Evolutionary conservation across 768 basidiomycete genomes (phyloP), one percentile per base, ranked within the genome.

Genomic region (Mycena amicta): DNA sequence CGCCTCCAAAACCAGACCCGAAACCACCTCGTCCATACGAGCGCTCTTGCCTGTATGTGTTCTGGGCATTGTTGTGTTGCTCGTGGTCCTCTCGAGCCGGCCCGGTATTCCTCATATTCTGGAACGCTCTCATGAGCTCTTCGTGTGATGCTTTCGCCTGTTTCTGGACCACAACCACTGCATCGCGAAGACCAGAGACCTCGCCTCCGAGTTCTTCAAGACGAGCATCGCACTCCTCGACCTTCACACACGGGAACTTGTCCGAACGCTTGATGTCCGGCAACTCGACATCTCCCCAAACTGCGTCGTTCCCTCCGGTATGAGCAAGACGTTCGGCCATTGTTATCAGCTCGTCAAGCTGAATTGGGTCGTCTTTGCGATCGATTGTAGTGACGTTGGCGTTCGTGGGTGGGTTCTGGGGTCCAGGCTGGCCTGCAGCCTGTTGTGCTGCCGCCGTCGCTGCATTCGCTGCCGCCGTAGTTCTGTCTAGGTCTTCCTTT

Each of bases 271-370:
- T 59, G 1, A 41, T 11, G 1, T 59, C 57, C 18, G 31, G 45
- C 12, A 4, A 13, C 13, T 33, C 27, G 1, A 45, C 45, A 4
- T 49, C 52, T 13, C 52, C 47, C 57, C 52, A 59, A 4, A 50
- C 47, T 16, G 47, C 47, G 15, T 59, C 57, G 2, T 43, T 53
- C 2, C 52, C 37, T 16, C 52, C 57, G 13, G 6, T 49, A 22
- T 26, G 52, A 6, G 57, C 52, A 2, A 59, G 25, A 5, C 52
- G 52, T 13, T 59, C 57, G 28, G 57, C 57, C 52, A 59, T 53
- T 29, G 33, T 53, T 1, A 59, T 31, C 27, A 59, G 53, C 20
- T 59, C 57, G 13, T 59, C 57, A 4, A 59, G 16, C 22, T 30
- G 47, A 15, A 59, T 59, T 4, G 57, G 57, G 16, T 59, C 57